phyloP scores from a whole-genome alignment of 176 grass and related monocot genomes.

The Microstegium vimineum region DNA sequence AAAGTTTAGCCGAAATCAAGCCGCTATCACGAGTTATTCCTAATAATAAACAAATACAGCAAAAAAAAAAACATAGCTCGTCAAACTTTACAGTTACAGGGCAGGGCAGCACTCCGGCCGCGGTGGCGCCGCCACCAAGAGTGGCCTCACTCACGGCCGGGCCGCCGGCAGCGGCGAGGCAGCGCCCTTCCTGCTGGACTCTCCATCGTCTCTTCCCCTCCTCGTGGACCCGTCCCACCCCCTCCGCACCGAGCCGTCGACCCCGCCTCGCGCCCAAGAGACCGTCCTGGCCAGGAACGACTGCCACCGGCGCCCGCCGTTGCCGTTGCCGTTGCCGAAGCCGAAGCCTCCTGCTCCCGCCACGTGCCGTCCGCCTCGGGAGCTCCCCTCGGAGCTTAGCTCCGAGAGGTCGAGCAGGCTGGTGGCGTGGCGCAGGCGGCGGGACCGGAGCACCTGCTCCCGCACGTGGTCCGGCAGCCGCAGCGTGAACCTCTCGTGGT shows the following conservation, averaged over 20 bases:
- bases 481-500: slow-evolving; percentile 73
- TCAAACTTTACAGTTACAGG: not conserved
- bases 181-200: slow-evolving; percentile 37
- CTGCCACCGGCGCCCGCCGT: slow-evolving; percentile 54
- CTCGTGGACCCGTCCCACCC: slow-evolving; percentile 40
- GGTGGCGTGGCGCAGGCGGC: slow-evolving; percentile 60
- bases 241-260: slow-evolving; percentile 40
- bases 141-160: slow-evolving; percentile 1
- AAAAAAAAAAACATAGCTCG: not conserved
- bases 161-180: not conserved
- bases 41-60: not conserved
- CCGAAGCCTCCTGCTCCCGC: slow-evolving; percentile 21
- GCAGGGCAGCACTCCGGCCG: not conserved
- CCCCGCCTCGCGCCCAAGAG: slow-evolving; percentile 45
- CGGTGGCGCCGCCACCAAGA: not conserved
- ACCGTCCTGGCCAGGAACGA: slow-evolving; percentile 45
- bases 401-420: slow-evolving; percentile 57
- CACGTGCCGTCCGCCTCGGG: slow-evolving; percentile 12
- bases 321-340: slow-evolving; percentile 35
- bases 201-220: slow-evolving; percentile 28
- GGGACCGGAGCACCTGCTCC: slow-evolving; percentile 49
- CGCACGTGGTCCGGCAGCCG: slow-evolving; percentile 62
- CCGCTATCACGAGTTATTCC: not conserved
- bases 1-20: not conserved
- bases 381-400: slow-evolving; percentile 53